These are phyloP conservation scores for Podaxis mareebaensis DNA, from an alignment of 768 basidiomycete species.

Conservation along the genomic window DNA sequence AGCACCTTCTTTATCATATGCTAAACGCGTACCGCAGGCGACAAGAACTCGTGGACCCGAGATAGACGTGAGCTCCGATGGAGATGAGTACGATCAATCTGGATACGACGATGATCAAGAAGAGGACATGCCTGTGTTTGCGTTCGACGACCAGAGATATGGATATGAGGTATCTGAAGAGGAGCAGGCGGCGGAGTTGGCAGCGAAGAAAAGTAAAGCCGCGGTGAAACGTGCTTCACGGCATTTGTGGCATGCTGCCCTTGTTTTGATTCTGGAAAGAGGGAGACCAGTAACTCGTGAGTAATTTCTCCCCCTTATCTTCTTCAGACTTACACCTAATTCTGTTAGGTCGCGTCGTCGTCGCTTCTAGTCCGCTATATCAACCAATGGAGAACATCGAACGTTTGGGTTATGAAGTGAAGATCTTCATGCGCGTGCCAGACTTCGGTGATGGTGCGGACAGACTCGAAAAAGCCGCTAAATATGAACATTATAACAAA, in stretches of 20 bases:
- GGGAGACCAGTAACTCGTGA: slow-evolving; percentile 70
- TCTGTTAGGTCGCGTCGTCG: slow-evolving; percentile 59
- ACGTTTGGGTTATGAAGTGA: slow-evolving; percentile 73
- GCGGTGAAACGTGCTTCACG: slow-evolving; percentile 17
- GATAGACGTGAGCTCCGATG: slow-evolving; percentile 26
- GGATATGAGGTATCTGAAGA: slow-evolving; percentile 19
- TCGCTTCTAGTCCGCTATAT: slow-evolving; percentile 81
- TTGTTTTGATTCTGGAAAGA: slow-evolving; percentile 78
- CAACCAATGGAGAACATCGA: slow-evolving; percentile 77
- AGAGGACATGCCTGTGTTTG: neutral
- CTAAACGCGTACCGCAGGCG: neutral
- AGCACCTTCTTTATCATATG: slow-evolving; percentile 23
- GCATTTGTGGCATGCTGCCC: slow-evolving; percentile 75
- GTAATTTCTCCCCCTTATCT: slow-evolving; percentile 18
- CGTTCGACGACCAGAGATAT: slow-evolving; percentile 1
- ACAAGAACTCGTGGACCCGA: slow-evolving; percentile 4
- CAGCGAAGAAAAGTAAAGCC: slow-evolving; percentile 14
- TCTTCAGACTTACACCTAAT: neutral
- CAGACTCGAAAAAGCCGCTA: slow-evolving; percentile 8
- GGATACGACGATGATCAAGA: slow-evolving; percentile 16
- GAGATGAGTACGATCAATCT: slow-evolving; percentile 13
- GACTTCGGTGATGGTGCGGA: slow-evolving; percentile 44
- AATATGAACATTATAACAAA: slow-evolving; percentile 7
- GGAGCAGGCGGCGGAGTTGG: slow-evolving; percentile 10
- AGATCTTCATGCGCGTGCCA: slow-evolving; percentile 69